Evolutionary conservation across 352 stramenopile species (phyloP).

Genomic region (Pythium graminicola): DNA sequence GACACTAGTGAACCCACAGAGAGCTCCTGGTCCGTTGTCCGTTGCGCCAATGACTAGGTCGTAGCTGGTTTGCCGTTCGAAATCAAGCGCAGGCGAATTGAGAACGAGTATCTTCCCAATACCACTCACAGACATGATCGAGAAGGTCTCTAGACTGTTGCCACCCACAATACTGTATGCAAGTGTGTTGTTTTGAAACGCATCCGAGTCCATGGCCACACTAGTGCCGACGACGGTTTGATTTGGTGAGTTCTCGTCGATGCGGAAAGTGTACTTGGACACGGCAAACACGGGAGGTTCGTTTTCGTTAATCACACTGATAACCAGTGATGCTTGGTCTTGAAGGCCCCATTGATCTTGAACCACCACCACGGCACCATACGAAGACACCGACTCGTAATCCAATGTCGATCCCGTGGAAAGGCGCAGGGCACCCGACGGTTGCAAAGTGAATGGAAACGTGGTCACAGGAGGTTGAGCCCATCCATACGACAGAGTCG

Average conservation of each 20-base stretch:
- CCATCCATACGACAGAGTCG: slow-evolving; percentile 8
- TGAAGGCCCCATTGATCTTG: slow-evolving; percentile 28
- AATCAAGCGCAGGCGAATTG: slow-evolving; percentile 32
- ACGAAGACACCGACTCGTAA: slow-evolving; percentile 15
- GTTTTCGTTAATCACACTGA: slow-evolving; percentile 40
- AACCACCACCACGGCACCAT: slow-evolving; percentile 20
- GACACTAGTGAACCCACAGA: slow-evolving; percentile 22
- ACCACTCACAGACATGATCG: slow-evolving; percentile 30
- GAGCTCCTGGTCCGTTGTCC: slow-evolving; percentile 24
- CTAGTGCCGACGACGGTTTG: slow-evolving; percentile 30
- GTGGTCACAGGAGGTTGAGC: background rate
- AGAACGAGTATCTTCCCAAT: slow-evolving; percentile 32
- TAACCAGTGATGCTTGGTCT: slow-evolving; percentile 19
- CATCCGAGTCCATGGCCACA: slow-evolving; percentile 33
- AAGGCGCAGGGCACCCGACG: slow-evolving; percentile 11
- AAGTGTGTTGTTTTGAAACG: slow-evolving; percentile 46
- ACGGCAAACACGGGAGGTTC: slow-evolving; percentile 37
- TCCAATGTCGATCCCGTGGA: slow-evolving; percentile 16
- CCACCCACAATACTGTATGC: slow-evolving; percentile 36
- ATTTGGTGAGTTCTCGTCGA: slow-evolving; percentile 34
- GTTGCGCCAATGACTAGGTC: slow-evolving; percentile 20
- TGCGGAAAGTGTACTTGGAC: slow-evolving; percentile 25
- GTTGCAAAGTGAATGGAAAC: slow-evolving; percentile 4
- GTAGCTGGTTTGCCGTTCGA: slow-evolving; percentile 29
- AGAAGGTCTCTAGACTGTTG: slow-evolving; percentile 38